phyloP scores from a whole-genome alignment of 1,284 basidiomycete species.

The Mycena sp. region DNA sequence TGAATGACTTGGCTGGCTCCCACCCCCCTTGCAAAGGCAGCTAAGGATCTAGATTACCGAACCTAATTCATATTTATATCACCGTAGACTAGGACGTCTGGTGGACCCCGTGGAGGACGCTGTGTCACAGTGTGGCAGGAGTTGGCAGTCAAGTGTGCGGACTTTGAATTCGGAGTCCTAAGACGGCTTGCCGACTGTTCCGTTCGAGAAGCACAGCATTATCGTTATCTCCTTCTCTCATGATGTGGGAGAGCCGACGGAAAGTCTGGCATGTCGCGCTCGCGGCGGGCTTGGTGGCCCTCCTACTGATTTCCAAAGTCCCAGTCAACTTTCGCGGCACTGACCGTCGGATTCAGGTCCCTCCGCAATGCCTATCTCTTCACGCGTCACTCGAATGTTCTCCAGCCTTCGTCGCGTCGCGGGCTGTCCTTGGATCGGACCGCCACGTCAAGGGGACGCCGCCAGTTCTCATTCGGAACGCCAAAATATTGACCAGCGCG shows the following conservation, averaged over 20 bases:
- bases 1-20: no score
- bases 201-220: no score
- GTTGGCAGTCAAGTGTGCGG: no score
- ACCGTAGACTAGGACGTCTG: no score
- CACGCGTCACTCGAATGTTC: not conserved
- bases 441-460: conserved; percentile 70
- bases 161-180: no score
- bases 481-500: conserved; percentile 67
- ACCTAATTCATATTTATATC: no score
- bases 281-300: not conserved
- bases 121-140: no score
- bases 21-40: no score
- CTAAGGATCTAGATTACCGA: no score
- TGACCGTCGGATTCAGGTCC: not conserved
- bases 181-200: no score
- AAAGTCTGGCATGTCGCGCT: not conserved
- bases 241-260: not conserved
- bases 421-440: conserved; percentile 55
- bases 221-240: not conserved
- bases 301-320: not conserved
- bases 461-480: conserved; percentile 74
- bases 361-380: not conserved
- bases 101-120: no score
- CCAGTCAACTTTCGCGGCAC: not conserved
- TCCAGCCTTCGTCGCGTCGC: not conserved